phyloP scores from a whole-genome alignment of 805 yeast genomes.

The Kodamaea laetipori region DNA sequence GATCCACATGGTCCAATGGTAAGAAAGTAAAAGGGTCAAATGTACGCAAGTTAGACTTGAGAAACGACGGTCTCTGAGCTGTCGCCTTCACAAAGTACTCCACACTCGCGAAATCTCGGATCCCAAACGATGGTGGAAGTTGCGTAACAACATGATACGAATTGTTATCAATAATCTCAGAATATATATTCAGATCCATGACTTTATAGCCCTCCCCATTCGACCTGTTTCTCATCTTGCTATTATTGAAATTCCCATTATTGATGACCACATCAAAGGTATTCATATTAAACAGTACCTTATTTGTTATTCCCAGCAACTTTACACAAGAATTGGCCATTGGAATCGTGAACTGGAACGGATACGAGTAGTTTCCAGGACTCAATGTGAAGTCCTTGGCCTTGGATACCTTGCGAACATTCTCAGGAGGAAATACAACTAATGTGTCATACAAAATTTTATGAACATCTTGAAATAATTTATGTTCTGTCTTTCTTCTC shows the following conservation, averaged over 20 bases:
- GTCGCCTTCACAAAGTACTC: conserved; percentile 63
- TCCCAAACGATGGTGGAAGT: conserved; percentile 39
- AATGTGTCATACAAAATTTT: conserved; percentile 50
- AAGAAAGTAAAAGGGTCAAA: conserved; percentile 54
- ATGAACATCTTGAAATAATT: conserved; percentile 40
- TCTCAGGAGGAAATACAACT: conserved; percentile 55
- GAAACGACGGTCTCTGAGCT: conserved; percentile 52
- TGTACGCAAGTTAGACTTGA: conserved; percentile 49
- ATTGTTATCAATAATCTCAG: conserved; percentile 15
- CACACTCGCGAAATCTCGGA: conserved; percentile 40
- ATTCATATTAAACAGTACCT: conserved; percentile 31
- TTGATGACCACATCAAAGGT: conserved; percentile 23
- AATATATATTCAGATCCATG: neutral
- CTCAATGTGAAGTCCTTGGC: conserved; percentile 48
- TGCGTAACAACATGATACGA: conserved; percentile 19
- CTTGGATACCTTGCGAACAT: conserved; percentile 45
- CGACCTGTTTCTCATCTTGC: conserved; percentile 3
- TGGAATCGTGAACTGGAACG: conserved; percentile 51
- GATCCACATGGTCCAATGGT: conserved; percentile 46
- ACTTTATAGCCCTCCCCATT: neutral
- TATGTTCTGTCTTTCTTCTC: conserved; percentile 12
- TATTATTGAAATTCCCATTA: conserved; percentile 32
- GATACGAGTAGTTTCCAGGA: conserved; percentile 54
- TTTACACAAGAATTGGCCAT: conserved; percentile 43
- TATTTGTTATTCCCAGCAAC: conserved; percentile 36